These are phyloP conservation scores for Sphaerulina musiva DNA, from an alignment of 2,329 filamentous ascomycete genomes.

Conservation along the genomic window DNA sequence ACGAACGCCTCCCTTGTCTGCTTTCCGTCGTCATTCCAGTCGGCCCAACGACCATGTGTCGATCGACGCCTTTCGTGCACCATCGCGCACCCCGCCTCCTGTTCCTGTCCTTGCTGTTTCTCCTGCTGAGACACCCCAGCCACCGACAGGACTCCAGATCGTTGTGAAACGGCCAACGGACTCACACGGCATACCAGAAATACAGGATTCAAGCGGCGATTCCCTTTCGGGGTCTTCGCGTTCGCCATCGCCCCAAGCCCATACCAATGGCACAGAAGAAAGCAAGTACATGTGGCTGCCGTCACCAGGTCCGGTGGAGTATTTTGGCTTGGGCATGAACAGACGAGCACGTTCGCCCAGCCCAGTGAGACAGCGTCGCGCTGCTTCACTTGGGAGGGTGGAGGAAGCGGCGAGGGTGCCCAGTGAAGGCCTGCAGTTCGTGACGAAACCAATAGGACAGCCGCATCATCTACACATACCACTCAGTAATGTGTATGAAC, in stretches of 20 bases:
- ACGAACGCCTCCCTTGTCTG: slow-evolving; percentile 10
- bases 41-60: slow-evolving; percentile 4
- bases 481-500: slow-evolving; percentile 25
- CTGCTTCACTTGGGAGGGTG: background rate
- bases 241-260: slow-evolving; percentile 18
- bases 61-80: slow-evolving; percentile 1
- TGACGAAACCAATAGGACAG: slow-evolving; percentile 21
- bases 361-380: slow-evolving; percentile 12
- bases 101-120: background rate
- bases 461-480: slow-evolving; percentile 23
- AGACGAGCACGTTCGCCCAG: slow-evolving; percentile 18
- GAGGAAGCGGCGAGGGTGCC: background rate
- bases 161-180: slow-evolving; percentile 20
- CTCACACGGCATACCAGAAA: slow-evolving; percentile 13
- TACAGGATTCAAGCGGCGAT: slow-evolving; percentile 20
- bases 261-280: slow-evolving; percentile 7
- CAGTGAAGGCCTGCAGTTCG: slow-evolving; percentile 18
- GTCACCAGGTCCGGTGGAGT: slow-evolving; percentile 15
- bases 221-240: slow-evolving; percentile 19
- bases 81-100: background rate
- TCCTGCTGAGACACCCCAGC: background rate
- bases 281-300: slow-evolving; percentile 19
- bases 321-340: slow-evolving; percentile 17
- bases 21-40: slow-evolving; percentile 17
- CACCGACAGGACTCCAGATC: slow-evolving; percentile 15